phyloP scores from a whole-genome alignment of 2,329 filamentous ascomycete genomes.

The Colletotrichum ledebouriae region DNA sequence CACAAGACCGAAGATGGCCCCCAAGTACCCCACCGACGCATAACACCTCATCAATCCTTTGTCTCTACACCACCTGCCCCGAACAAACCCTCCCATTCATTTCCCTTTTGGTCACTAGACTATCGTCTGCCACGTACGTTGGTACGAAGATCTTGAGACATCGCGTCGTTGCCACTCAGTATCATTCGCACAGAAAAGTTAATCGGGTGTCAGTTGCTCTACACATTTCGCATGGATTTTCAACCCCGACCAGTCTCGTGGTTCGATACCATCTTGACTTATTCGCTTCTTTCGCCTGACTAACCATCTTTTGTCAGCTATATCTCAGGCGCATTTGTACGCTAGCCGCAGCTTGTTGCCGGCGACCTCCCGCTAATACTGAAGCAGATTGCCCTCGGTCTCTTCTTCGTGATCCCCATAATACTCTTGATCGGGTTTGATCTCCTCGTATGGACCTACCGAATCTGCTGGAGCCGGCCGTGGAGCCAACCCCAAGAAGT shows the following conservation, averaged over 20 bases:
- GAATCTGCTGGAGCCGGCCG: constrained; percentile 51
- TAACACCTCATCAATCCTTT: too few species aligned
- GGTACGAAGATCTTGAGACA: too few species aligned
- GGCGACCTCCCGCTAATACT: constrained; percentile 18
- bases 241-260: constrained; percentile 42
- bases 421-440: constrained; percentile 64
- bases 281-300: constrained; percentile 31
- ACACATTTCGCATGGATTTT: constrained; percentile 6
- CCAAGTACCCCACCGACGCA: not conserved
- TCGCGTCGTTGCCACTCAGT: not conserved
- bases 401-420: constrained; percentile 62
- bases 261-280: constrained; percentile 39
- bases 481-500: constrained; percentile 20
- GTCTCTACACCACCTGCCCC: too few species aligned
- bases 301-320: constrained; percentile 52
- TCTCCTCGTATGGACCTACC: constrained; percentile 66
- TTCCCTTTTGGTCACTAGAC: too few species aligned
- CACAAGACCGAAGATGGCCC: not conserved
- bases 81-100: too few species aligned
- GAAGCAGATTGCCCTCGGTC: constrained; percentile 57
- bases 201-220: not conserved
- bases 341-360: constrained; percentile 33
- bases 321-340: constrained; percentile 57
- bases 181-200: not conserved
- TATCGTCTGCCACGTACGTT: too few species aligned